Base-by-base conservation (phyloP, 2,329 filamentous ascomycete species). In the Aureobasidium subglaciale region DNA sequence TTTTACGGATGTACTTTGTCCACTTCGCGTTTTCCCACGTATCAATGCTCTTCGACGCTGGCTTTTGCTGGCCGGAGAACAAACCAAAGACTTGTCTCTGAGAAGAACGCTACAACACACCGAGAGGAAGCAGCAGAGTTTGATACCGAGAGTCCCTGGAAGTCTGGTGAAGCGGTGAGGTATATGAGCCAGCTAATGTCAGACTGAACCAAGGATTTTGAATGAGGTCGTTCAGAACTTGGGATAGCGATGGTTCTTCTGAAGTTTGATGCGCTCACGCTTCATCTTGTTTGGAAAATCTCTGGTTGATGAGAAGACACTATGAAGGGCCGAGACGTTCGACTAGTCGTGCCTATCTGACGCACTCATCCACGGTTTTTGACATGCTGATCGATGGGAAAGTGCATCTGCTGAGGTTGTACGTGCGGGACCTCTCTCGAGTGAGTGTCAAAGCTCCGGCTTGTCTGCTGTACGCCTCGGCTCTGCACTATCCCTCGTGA, bases 1-100 rank as follows among this genome's bases (percentile, higher is more conserved):
- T 95, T 50, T 96, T 95, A 79, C 78, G 80, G 89, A 95, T 85
- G 89, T 91, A 73, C 83, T 96, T 96, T 95, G 88, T 87, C 81
- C 88, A 88, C 80, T 84, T 78, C 58, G 62, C 58, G 57, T 55
- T 29, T 24, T 13, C n/a, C n/a, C 13, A 41, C 52, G 29, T 68
- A 52, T 78, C 67, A 67, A 76, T 72, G 84, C 86, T 86, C 83
- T 85, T 82, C 81, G 54, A 65, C 68, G 62, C 60, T 66, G 46
- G 58, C 59, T 46, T 50, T 59, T 58, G 62, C 25, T 18, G 20
- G 45, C 43, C 50, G 40, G 64, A 65, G 66, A 56, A 87, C 86
- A 91, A 87, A 77, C 32, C 86, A 95, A 96, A 96, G 90, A 93
- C 88, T 76, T 84, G 86, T 95, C 89, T 85, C 78, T 71, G 87